Percentiles rank a stretch among this genome's conserved stretches.
Conservation (phyloP, 2,329 filamentous ascomycete genomes). For the Ramularia collo-cygni region DNA sequence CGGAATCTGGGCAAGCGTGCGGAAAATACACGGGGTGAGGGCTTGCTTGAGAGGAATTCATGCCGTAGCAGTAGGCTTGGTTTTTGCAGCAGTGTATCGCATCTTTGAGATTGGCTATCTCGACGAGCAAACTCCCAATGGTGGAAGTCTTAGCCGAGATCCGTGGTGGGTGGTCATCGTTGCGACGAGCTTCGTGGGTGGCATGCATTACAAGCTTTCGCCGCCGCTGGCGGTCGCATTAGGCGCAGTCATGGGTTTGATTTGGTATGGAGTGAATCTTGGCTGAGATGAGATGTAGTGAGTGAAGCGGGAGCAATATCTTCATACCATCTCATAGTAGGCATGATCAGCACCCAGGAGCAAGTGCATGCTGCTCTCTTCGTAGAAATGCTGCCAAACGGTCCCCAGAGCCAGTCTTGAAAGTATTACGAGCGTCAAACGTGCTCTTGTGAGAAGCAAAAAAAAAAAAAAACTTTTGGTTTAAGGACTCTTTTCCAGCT, state of each 20-base stretch:
- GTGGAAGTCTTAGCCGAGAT: conserved; percentile 33
- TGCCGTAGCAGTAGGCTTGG: conserved; percentile 37
- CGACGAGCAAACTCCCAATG: conserved; percentile 30
- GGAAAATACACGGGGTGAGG: conserved; percentile 30
- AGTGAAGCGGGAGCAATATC: no score
- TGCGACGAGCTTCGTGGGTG: conserved; percentile 35
- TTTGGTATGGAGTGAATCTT: conserved; percentile 34
- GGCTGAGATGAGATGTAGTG: no score
- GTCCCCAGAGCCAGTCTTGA: no score
- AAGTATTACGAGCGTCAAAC: neutral
- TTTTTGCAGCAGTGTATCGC: conserved; percentile 40
- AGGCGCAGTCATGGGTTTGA: conserved; percentile 34
- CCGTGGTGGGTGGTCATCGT: conserved; percentile 43
- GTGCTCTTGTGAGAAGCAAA: neutral
- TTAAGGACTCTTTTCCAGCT: conserved; percentile 7
- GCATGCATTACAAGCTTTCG: conserved; percentile 34
- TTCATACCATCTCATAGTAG: no score
- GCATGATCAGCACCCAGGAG: no score
- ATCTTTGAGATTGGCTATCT: conserved; percentile 41
- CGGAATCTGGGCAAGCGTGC: conserved; percentile 33
- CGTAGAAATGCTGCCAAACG: no score
- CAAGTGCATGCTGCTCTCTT: no score
- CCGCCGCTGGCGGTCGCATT: conserved; percentile 35
- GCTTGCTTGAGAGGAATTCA: conserved; percentile 36
- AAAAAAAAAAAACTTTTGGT: conserved; percentile 13